Evolutionary conservation across 139 green algal genomes (phyloP).

Genomic region (Edaphochlamys debaryana): DNA sequence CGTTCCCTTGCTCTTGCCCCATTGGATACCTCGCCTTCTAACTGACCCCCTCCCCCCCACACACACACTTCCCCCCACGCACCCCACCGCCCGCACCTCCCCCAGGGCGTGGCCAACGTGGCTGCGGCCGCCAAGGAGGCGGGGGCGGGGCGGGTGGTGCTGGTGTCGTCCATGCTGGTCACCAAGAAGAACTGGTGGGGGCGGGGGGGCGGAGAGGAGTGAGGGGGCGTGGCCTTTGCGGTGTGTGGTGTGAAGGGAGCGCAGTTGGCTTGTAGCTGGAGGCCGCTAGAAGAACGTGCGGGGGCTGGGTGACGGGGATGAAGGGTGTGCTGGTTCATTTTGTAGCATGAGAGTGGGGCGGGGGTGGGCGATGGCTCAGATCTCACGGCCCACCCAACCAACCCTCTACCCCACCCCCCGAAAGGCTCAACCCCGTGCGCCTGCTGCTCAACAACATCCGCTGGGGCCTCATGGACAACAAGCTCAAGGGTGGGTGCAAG

Average conservation of each 20-base stretch:
- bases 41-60: too few relatives aligned
- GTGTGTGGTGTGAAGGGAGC: too few relatives aligned
- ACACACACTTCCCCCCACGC: background rate
- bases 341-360: too few relatives aligned
- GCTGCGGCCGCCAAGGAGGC: constrained; percentile 49
- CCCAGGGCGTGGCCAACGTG: constrained; percentile 67
- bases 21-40: background rate
- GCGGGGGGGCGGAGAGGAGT: background rate
- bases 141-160: constrained; percentile 56
- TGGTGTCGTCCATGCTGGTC: constrained; percentile 73
- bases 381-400: too few relatives aligned
- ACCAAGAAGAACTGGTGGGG: constrained; percentile 64
- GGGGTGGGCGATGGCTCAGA: too few relatives aligned
- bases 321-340: too few relatives aligned
- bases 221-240: too few relatives aligned
- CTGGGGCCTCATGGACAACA: constrained; percentile 74
- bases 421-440: constrained; percentile 68
- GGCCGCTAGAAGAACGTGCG: too few relatives aligned
- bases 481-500: constrained; percentile 60
- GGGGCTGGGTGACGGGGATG: too few relatives aligned
- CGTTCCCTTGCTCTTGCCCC: too few relatives aligned
- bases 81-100: background rate
- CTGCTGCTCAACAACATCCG: constrained; percentile 82
- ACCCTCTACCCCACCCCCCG: too few relatives aligned
- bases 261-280: too few relatives aligned